These are phyloP conservation scores for Tillandsia leiboldiana DNA, from an alignment of 176 grass and related monocot genomes.

Conservation along the genomic window DNA sequence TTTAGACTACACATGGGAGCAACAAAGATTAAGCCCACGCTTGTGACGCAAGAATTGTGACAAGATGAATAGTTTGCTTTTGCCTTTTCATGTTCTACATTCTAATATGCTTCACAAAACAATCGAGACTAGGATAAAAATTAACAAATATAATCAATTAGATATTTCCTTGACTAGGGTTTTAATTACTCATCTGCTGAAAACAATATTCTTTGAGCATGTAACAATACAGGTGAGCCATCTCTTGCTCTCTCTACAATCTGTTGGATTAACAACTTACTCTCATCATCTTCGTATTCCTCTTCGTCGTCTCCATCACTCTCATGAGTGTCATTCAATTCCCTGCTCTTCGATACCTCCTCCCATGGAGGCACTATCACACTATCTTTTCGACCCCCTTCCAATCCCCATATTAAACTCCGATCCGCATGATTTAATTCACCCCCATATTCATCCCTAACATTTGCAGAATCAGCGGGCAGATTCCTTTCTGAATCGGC, in stretches of 20 bases:
- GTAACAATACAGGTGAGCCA: conserved; percentile 59
- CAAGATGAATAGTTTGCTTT: no score
- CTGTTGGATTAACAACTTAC: conserved; percentile 58
- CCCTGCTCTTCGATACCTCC: conserved; percentile 16
- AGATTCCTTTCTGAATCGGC: conserved; percentile 18
- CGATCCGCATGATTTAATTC: conserved; percentile 32
- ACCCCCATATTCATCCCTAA: conserved; percentile 21
- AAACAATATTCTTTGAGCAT: conserved; percentile 77
- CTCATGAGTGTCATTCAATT: conserved; percentile 17
- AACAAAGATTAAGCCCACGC: no score
- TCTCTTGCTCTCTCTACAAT: conserved; percentile 91
- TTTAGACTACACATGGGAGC: no score
- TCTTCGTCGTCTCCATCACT: conserved; percentile 14
- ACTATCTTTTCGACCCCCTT: no score
- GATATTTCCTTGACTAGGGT: no score
- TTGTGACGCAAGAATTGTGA: no score
- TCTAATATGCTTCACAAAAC: background rate
- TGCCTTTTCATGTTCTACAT: background rate
- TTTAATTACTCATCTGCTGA: conserved; percentile 54
- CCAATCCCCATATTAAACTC: conserved; percentile 33
- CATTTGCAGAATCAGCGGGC: conserved; percentile 33
- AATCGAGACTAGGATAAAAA: background rate
- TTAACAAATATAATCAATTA: no score
- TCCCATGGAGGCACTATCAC: conserved; percentile 15
- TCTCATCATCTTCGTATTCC: conserved; percentile 31